Evolutionary conservation across 148 eudicot species (phyloP).

Genomic region (Beta vulgaris): DNA sequence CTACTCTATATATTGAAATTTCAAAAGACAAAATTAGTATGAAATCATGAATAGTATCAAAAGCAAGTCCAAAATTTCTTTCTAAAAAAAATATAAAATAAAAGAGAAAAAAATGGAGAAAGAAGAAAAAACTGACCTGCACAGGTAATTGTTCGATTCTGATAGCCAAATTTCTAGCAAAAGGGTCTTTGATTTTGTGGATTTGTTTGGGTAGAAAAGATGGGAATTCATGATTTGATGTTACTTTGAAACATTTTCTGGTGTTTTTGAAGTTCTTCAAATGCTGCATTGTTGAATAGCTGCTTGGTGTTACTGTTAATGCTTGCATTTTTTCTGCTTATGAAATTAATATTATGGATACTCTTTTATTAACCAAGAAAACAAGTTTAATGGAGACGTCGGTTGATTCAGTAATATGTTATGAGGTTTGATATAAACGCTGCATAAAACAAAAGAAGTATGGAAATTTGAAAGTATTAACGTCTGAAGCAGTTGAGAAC

Average conservation of each 20-base stretch:
- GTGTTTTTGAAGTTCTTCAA: constrained; percentile 9
- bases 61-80: not conserved
- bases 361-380: too few relatives aligned
- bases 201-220: constrained; percentile 76
- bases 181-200: constrained; percentile 64
- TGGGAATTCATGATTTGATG: constrained; percentile 50
- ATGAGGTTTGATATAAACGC: too few relatives aligned
- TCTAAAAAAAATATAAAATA: not conserved
- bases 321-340: constrained; percentile 5
- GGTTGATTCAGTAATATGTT: too few relatives aligned
- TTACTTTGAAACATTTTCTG: constrained; percentile 18
- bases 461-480: too few relatives aligned
- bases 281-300: constrained; percentile 13
- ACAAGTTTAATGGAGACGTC: too few relatives aligned
- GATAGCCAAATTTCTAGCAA: constrained; percentile 66
- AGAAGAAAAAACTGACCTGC: constrained; percentile 32
- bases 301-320: not conserved
- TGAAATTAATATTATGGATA: too few relatives aligned
- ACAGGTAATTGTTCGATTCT: constrained; percentile 77
- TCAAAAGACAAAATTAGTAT: not conserved
- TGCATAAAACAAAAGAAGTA: too few relatives aligned
- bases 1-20: not conserved
- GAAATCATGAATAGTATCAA: too few relatives aligned
- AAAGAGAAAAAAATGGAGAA: not conserved
- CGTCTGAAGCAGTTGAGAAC: too few relatives aligned